A percentile compares a stretch with the other conserved stretches of the same genome.
phyloP scores from a whole-genome alignment of 1,284 basidiomycete genomes.

The Austroboletus olivaceoglutinosus region DNA sequence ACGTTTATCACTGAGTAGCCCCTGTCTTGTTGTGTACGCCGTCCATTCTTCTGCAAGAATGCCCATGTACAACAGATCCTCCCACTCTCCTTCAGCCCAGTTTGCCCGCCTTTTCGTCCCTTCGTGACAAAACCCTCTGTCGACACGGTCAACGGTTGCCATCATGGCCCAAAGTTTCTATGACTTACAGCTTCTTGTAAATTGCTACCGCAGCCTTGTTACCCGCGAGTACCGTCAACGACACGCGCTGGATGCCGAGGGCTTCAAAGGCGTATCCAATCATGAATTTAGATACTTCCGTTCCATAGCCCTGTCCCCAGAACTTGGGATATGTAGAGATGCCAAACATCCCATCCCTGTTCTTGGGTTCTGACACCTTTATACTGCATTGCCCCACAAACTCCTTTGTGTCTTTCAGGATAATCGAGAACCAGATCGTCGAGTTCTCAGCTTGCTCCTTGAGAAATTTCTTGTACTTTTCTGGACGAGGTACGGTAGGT shows the following conservation, averaged over 20 bases:
- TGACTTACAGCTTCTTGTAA: conserved; percentile 28
- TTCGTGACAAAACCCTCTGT: conserved; percentile 21
- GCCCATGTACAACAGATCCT: conserved; percentile 20
- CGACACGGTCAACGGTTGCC: not conserved
- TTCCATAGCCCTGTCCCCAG: conserved; percentile 28
- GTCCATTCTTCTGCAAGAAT: conserved; percentile 19
- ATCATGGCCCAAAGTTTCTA: not conserved
- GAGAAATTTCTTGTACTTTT: conserved; percentile 25
- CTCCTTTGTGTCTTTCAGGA: conserved; percentile 18
- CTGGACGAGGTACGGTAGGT: conserved; percentile 27
- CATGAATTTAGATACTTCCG: conserved; percentile 21
- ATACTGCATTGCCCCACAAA: conserved; percentile 36
- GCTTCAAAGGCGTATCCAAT: conserved; percentile 25
- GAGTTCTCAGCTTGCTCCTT: conserved; percentile 25
- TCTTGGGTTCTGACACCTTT: conserved; percentile 26
- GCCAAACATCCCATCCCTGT: conserved; percentile 23
- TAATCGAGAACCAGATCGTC: conserved; percentile 31
- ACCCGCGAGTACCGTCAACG: conserved; percentile 18
- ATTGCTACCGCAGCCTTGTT: conserved; percentile 22
- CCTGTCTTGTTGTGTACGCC: not conserved
- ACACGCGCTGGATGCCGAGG: conserved; percentile 28
- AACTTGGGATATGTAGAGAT: conserved; percentile 20
- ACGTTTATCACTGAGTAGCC: not conserved
- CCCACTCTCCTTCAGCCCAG: conserved; percentile 20
- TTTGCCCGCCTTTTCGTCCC: conserved; percentile 16